Base-by-base conservation (phyloP, 1,284 basidiomycete species). In the Papiliotrema terrestris region DNA sequence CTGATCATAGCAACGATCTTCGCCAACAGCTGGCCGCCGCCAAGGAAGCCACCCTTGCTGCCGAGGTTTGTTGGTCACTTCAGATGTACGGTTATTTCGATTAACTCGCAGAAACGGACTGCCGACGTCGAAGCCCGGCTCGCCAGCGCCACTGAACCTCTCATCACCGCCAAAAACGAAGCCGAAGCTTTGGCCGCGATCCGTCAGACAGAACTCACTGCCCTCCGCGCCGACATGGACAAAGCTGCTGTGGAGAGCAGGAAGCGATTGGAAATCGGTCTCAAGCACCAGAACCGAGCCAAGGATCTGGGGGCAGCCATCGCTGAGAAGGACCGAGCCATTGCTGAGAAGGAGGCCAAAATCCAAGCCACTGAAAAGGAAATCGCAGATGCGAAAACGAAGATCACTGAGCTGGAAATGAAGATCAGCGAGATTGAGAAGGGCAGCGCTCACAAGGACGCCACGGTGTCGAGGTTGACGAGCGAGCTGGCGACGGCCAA, bases 1-100 rank as follows among this genome's bases (percentile, higher is more conserved):
- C 87, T 74, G 14, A 39, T 46, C 15, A 11, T 41, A 69, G 65
- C 11, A 63, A 89, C 90, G 68, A 60, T 2, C 75, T 92, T 14
- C 83, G 87, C 52, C 76, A 77, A 1, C 88, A 91, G 65, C 76
- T 95, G n/a, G 78, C 81, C 15, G 84, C 88, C 66, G 92, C 94
- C 62, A 84, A 88, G 8, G 90, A 93, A 56, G 79, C 83, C n/a
- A 77, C 85, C 52, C 84, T 89, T 19, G 59, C 56, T 6, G 71
- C 72, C 15, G 71, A 75, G 59, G 55, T 63, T 13, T 59, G 58
- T 47, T 29, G 3, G 8, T 13, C n/a, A 9, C 15, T 14, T 2
- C 22, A 13, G 43, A 22, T 8, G 15, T 3, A 22, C 43, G 3
- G 15, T 8, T 20, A 22, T 15, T 37, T 23, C 35, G 13, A 26